A percentile compares a stretch with the other conserved stretches of the same genome.
These are phyloP conservation scores for Neurospora sp. DNA, from an alignment of 495 filamentous ascomycete genomes.

Conservation along the genomic window DNA sequence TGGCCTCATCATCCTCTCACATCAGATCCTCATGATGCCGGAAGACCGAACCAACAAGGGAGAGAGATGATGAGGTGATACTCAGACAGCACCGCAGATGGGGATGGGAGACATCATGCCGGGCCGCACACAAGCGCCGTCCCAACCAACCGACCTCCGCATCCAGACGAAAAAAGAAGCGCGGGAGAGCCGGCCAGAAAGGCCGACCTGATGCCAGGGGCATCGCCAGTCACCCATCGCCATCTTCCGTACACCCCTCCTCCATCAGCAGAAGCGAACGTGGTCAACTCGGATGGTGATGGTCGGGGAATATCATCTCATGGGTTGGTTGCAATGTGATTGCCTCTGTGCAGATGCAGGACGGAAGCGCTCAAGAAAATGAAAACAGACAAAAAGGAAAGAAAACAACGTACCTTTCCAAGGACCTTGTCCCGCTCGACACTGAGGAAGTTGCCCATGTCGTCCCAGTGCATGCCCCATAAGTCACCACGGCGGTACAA, in stretches of 20 bases:
- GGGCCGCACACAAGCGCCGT: neutral
- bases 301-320: neutral
- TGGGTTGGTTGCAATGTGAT: neutral
- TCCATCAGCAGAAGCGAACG: neutral
- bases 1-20: neutral
- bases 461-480: slow-evolving; percentile 72
- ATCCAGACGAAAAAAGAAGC: neutral
- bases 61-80: neutral
- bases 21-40: neutral
- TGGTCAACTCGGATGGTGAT: neutral
- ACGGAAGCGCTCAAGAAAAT: neutral
- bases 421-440: slow-evolving; percentile 77
- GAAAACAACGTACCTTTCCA: slow-evolving; percentile 50
- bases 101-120: neutral
- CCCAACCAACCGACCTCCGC: neutral
- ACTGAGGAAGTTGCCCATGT: slow-evolving; percentile 76
- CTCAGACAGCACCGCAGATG: neutral
- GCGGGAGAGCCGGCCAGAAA: neutral
- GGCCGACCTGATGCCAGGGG: neutral
- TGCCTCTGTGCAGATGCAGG: neutral
- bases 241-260: neutral
- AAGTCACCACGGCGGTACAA: slow-evolving; percentile 71
- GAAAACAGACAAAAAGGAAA: slow-evolving; percentile 12
- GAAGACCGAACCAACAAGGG: neutral
- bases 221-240: neutral